Percentiles rank a stretch among this genome's conserved stretches.
phyloP scores from a whole-genome alignment of 2,329 filamentous ascomycete species.

The Alternaria novae-zelandiae region DNA sequence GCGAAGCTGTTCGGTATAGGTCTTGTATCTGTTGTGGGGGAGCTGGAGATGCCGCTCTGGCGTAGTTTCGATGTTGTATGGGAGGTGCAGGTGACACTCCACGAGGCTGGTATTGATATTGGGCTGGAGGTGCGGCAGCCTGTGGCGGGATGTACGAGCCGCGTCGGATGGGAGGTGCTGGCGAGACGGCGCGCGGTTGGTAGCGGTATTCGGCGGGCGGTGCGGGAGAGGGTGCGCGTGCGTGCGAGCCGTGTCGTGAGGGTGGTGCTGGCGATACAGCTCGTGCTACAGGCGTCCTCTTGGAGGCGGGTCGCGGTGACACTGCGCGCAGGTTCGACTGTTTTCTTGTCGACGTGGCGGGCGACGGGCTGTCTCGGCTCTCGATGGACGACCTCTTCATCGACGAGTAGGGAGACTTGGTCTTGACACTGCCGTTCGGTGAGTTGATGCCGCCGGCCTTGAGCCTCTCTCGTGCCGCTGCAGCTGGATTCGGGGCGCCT shows the following conservation, averaged over 20 bases:
- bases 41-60: slow-evolving; percentile 36
- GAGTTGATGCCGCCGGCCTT: slow-evolving; percentile 40
- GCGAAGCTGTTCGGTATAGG: slow-evolving; percentile 34
- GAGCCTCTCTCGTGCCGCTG: slow-evolving; percentile 45
- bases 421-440: slow-evolving; percentile 44
- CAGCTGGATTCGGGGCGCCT: slow-evolving; percentile 50
- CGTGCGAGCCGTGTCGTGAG: slow-evolving; percentile 27
- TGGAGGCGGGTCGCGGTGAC: slow-evolving; percentile 48
- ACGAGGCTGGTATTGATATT: slow-evolving; percentile 17
- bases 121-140: slow-evolving; percentile 37
- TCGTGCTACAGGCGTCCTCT: slow-evolving; percentile 41
- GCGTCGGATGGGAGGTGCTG: slow-evolving; percentile 33
- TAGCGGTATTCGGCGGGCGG: slow-evolving; percentile 33
- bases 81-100: slow-evolving; percentile 39
- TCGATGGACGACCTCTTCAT: slow-evolving; percentile 56
- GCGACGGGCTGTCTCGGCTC: slow-evolving; percentile 41
- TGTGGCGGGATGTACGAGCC: slow-evolving; percentile 30
- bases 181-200: slow-evolving; percentile 30
- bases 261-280: slow-evolving; percentile 50
- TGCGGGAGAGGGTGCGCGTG: slow-evolving; percentile 36
- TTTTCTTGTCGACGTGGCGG: slow-evolving; percentile 28
- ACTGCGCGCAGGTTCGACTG: slow-evolving; percentile 46
- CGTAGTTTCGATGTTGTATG: slow-evolving; percentile 30
- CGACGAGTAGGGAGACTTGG: slow-evolving; percentile 57
- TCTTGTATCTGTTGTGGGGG: slow-evolving; percentile 33